A percentile compares a stretch with the other conserved stretches of the same genome.
Evolutionary conservation across 2,329 filamentous ascomycete genomes (phyloP).

Genomic region (Cladosporium halotolerans): DNA sequence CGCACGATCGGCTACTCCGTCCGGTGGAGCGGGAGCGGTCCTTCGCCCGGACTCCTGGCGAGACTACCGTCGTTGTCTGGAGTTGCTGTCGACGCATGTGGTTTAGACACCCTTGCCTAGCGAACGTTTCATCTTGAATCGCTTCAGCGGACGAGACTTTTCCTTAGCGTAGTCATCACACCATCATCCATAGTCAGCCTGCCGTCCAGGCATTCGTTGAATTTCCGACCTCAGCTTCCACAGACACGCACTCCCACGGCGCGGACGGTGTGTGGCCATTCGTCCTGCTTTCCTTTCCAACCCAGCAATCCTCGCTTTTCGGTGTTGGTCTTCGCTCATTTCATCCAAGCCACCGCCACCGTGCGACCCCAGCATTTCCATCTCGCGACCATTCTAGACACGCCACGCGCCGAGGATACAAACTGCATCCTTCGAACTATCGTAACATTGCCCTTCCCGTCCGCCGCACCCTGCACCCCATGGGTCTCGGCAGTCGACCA

Average conservation of each 20-base stretch:
- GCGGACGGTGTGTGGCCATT: neutral
- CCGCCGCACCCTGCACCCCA: neutral
- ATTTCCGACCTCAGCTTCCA: constrained; percentile 4
- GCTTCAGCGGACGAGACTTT: constrained; percentile 9
- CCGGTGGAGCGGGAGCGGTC: neutral
- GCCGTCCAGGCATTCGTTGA: neutral
- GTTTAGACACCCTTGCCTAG: constrained; percentile 5
- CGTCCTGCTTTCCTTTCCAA: constrained; percentile 1
- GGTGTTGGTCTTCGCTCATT: neutral
- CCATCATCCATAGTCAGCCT: neutral
- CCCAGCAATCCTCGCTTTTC: neutral
- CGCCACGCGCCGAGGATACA: neutral
- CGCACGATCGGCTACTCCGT: neutral
- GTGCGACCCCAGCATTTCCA: neutral
- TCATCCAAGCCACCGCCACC: constrained; percentile 2
- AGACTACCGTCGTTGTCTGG: constrained; percentile 1
- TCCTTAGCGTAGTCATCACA: constrained; percentile 9
- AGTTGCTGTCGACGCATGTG: constrained; percentile 7
- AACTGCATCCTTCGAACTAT: neutral
- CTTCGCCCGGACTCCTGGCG: neutral
- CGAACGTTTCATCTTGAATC: constrained; percentile 9
- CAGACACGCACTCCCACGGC: neutral
- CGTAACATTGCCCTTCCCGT: neutral
- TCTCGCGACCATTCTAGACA: neutral
- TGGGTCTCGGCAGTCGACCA: neutral